Evolutionary conservation across 495 filamentous ascomycete genomes (phyloP).

Genomic region (Tuber brumale): DNA sequence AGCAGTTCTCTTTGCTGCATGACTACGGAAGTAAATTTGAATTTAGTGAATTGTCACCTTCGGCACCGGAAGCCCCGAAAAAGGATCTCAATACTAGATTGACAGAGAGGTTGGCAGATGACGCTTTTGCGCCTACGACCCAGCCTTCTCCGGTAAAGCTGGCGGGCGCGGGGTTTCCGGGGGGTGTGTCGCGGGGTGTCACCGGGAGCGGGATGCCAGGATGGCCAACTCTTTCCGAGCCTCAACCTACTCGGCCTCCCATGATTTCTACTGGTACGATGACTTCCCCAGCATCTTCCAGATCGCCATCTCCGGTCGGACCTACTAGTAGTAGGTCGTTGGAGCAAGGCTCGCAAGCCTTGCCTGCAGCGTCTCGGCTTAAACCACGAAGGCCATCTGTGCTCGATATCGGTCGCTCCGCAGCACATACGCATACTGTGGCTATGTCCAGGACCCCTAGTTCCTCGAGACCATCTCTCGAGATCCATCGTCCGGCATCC

Average conservation of each 20-base stretch:
- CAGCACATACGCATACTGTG: conserved; percentile 48
- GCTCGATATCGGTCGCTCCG: conserved; percentile 47
- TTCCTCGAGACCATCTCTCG: conserved; percentile 74
- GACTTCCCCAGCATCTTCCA: conserved; percentile 56
- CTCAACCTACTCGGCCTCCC: conserved; percentile 51
- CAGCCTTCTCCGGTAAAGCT: conserved; percentile 27
- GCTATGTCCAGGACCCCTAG: conserved; percentile 45
- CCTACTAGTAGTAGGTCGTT: conserved; percentile 33
- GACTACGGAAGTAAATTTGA: conserved; percentile 81
- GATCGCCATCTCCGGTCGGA: conserved; percentile 45
- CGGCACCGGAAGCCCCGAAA: conserved; percentile 48
- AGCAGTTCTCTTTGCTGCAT: conserved; percentile 86
- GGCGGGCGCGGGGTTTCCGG: conserved; percentile 17
- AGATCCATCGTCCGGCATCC: conserved; percentile 58
- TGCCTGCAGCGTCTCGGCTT: conserved; percentile 18
- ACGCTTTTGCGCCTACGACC: conserved; percentile 60
- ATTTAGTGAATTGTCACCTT: conserved; percentile 57
- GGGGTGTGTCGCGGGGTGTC: conserved; percentile 26
- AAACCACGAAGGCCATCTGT: conserved; percentile 43
- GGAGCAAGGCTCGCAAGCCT: conserved; percentile 23
- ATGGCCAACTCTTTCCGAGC: conserved; percentile 39
- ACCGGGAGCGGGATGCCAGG: conserved; percentile 24
- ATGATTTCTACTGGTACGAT: conserved; percentile 96
- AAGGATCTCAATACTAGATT: conserved; percentile 67
- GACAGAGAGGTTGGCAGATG: conserved; percentile 77